Evolutionary conservation across 2,329 filamentous ascomycete genomes (phyloP).

Genomic region (Alternaria longipes): DNA sequence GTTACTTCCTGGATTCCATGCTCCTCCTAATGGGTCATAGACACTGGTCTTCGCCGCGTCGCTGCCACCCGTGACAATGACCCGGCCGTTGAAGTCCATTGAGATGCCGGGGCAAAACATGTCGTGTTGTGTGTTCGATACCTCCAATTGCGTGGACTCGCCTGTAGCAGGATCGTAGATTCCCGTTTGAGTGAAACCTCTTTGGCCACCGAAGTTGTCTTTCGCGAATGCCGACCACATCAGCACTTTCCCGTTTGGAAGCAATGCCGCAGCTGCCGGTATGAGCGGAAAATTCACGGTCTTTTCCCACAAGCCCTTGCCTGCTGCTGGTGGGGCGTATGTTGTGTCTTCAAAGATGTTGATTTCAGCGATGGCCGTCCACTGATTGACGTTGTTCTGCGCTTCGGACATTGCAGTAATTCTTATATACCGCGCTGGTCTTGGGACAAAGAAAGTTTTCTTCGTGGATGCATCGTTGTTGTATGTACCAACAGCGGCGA

Average conservation of each 20-base stretch:
- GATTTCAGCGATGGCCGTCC: constrained; percentile 36
- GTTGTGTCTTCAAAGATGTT: constrained; percentile 36
- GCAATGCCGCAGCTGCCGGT: constrained; percentile 35
- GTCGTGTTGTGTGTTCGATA: constrained; percentile 59
- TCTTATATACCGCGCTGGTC: constrained; percentile 33
- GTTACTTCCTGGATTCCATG: constrained; percentile 58
- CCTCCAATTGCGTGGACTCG: constrained; percentile 31
- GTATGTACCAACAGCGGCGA: constrained; percentile 36
- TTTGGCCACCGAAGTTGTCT: constrained; percentile 30
- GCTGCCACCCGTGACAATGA: constrained; percentile 65
- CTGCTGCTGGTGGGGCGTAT: constrained; percentile 25
- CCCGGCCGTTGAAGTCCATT: constrained; percentile 58
- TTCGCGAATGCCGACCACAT: constrained; percentile 33
- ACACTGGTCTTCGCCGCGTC: constrained; percentile 58
- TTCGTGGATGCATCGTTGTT: constrained; percentile 37
- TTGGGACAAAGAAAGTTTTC: constrained; percentile 34
- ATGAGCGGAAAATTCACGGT: constrained; percentile 42
- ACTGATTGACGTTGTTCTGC: constrained; percentile 27
- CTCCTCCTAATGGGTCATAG: constrained; percentile 52
- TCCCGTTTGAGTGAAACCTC: constrained; percentile 43
- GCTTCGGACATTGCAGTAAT: constrained; percentile 39
- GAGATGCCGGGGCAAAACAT: constrained; percentile 68
- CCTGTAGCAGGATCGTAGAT: constrained; percentile 43
- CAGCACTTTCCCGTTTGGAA: constrained; percentile 38
- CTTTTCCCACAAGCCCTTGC: constrained; percentile 36